phyloP scores from a whole-genome alignment of 2,329 filamentous ascomycete genomes.

The Chalaropsis ovoidea region DNA sequence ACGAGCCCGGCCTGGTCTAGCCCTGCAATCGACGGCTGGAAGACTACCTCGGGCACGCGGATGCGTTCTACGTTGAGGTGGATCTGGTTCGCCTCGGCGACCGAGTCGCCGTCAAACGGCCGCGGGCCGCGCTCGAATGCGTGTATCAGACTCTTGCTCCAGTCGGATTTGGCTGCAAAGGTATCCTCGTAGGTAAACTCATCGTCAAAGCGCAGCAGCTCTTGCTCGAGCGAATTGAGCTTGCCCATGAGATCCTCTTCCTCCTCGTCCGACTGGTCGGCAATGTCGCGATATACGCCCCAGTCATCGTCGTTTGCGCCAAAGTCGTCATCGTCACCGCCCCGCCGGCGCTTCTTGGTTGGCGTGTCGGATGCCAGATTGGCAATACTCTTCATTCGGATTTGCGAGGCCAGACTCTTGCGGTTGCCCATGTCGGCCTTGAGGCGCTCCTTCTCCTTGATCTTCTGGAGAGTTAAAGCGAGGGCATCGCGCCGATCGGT shows the following conservation, averaged over 20 bases:
- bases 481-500: slow-evolving; percentile 68
- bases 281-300: slow-evolving; percentile 91
- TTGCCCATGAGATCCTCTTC: slow-evolving; percentile 72
- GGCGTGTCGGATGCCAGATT: slow-evolving; percentile 88
- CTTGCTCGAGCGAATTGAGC: slow-evolving; percentile 68
- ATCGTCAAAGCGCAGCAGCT: slow-evolving; percentile 77
- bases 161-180: slow-evolving; percentile 83
- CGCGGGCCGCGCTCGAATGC: slow-evolving; percentile 81
- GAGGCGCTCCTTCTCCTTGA: slow-evolving; percentile 85
- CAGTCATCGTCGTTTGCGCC: slow-evolving; percentile 96
- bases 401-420: slow-evolving; percentile 90
- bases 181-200: slow-evolving; percentile 88
- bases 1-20: slow-evolving; percentile 88
- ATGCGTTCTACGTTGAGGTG: slow-evolving; percentile 96
- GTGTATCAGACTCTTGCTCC: slow-evolving; percentile 85
- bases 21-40: slow-evolving; percentile 84
- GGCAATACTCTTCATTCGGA: slow-evolving; percentile 96
- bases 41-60: slow-evolving; percentile 83
- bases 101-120: slow-evolving; percentile 70
- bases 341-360: slow-evolving; percentile 70
- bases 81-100: slow-evolving; percentile 72
- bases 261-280: slow-evolving; percentile 75
- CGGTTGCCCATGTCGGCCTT: slow-evolving; percentile 93
- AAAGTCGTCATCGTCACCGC: slow-evolving; percentile 90
- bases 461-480: slow-evolving; percentile 60